phyloP scores from a whole-genome alignment of 2,329 filamentous ascomycete genomes.

The Colletotrichum neosansevieriae region DNA sequence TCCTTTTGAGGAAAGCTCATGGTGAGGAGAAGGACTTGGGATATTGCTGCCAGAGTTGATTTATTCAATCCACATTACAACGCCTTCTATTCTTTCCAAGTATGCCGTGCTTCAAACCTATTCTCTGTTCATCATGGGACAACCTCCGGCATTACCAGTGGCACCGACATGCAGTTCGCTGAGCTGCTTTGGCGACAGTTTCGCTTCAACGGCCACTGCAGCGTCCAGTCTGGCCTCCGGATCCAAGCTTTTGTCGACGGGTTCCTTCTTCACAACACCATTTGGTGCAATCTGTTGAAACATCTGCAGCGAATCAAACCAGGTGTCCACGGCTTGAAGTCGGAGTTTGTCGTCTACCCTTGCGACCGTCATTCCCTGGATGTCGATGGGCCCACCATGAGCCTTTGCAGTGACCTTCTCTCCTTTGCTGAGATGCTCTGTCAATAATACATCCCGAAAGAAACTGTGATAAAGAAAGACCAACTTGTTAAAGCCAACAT shows the following conservation, averaged over 20 bases:
- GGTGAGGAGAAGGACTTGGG: no score
- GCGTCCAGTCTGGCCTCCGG: slow-evolving; percentile 32
- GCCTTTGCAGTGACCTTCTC: slow-evolving; percentile 73
- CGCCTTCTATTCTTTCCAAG: no score
- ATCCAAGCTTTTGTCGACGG: slow-evolving; percentile 1
- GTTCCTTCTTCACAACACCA: slow-evolving; percentile 30
- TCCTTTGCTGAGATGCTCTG: slow-evolving; percentile 59
- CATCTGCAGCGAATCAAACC: slow-evolving; percentile 76
- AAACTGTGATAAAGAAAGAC: slow-evolving; percentile 44
- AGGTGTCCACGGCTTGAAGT: slow-evolving; percentile 70
- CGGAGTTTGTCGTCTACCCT: slow-evolving; percentile 71
- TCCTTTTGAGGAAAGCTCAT: no score
- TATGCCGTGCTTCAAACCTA: background rate
- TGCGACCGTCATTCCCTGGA: slow-evolving; percentile 73
- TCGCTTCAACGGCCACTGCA: slow-evolving; percentile 8
- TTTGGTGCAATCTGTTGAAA: slow-evolving; percentile 68
- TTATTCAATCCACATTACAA: no score
- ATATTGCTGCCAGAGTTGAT: no score
- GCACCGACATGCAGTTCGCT: slow-evolving; percentile 20
- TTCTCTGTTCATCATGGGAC: slow-evolving; percentile 38
- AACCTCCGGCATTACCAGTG: slow-evolving; percentile 8
- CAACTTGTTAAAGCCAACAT: slow-evolving; percentile 73
- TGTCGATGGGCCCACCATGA: slow-evolving; percentile 71
- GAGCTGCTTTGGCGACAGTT: slow-evolving; percentile 15
- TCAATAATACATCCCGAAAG: slow-evolving; percentile 14